Evolutionary conservation across 2,329 filamentous ascomycete genomes (phyloP), one percentile per base, ranked within the genome.

Genomic region (Paecilomyces dactylethromorphus): DNA sequence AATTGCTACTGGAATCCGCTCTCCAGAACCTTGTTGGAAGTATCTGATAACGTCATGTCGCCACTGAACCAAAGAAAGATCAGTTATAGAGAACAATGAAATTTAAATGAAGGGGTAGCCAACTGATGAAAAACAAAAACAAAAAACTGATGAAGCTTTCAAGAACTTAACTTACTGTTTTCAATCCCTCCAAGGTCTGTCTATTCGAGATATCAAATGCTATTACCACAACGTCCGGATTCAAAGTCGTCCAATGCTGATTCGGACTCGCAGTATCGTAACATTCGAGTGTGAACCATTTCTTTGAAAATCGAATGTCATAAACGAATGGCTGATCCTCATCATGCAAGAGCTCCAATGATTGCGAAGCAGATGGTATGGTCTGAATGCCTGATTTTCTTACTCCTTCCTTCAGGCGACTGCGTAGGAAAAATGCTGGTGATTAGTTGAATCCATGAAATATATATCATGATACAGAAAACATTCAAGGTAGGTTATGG

Each of bases 171-270:
- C 67, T 60, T 61, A 74, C 74, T 10, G 62, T 71, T 56, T 77
- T 77, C 0, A 86, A 69, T 8, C 78, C 80, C 1, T 71, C 65
- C 11, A 87, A 71, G 0, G 79, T 81, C 2, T 70, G 66, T 54
- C 82, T 79, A n/a, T 79, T 78, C 3, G 80, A 78, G 56, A 87
- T 81, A 64, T 83, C 81, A 68, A 81, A 87, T 64, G 83, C 84
- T 31, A 87, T 73, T 22, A 87, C 77, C 13, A 86, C 75, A 56
- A 86, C 77, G 50, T 79, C 72, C 0, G 84, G 84, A 1, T 69
- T 69, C 0, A 85, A 71, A 8, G 82, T 77, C 10, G 82, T 80
- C 74, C 83, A 86, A 62, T 76, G 72, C 62, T 82, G 78, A n/a
- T 80, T 79, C 0, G 84, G 80, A 39, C 78, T 82, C 3, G 80